phyloP scores from a whole-genome alignment of 2,329 filamentous ascomycete genomes.

The Rugonectria rugulosa region DNA sequence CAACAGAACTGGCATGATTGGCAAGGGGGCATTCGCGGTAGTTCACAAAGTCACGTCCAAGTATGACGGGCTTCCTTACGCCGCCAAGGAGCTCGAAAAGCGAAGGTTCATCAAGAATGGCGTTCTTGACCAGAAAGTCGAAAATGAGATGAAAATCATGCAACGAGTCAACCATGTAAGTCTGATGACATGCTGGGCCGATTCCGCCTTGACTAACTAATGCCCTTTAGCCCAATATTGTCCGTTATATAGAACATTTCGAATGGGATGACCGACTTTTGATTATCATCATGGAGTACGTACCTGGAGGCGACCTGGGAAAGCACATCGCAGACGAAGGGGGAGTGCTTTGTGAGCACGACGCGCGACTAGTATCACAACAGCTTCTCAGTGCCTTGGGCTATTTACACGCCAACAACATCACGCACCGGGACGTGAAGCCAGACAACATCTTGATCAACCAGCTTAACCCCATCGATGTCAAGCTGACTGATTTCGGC shows the following conservation, averaged over 20 bases:
- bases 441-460: slow-evolving; percentile 95
- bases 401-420: slow-evolving; percentile 86
- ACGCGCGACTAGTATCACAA: slow-evolving; percentile 74
- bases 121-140: slow-evolving; percentile 86
- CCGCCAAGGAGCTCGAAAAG: slow-evolving; percentile 95
- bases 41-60: slow-evolving; percentile 92
- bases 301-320: slow-evolving; percentile 83
- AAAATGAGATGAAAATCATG: slow-evolving; percentile 99
- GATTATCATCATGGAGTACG: slow-evolving; percentile 97
- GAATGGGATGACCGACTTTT: slow-evolving; percentile 84
- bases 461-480: slow-evolving; percentile 73
- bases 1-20: slow-evolving; percentile 82
- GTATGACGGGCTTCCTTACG: slow-evolving; percentile 82
- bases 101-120: slow-evolving; percentile 93
- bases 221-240: slow-evolving; percentile 75
- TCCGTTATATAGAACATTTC: slow-evolving; percentile 88
- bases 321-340: slow-evolving; percentile 70
- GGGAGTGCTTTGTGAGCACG: slow-evolving; percentile 69
- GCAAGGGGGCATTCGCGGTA: slow-evolving; percentile 93
- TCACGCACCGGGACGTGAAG: slow-evolving; percentile 98
- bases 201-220: slow-evolving; percentile 16
- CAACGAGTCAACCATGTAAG: slow-evolving; percentile 81
- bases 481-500: slow-evolving; percentile 97
- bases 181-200: background rate
- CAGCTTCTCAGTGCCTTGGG: slow-evolving; percentile 84